phyloP scores from a whole-genome alignment of 805 yeast species.

The Yarrowia sp. region DNA sequence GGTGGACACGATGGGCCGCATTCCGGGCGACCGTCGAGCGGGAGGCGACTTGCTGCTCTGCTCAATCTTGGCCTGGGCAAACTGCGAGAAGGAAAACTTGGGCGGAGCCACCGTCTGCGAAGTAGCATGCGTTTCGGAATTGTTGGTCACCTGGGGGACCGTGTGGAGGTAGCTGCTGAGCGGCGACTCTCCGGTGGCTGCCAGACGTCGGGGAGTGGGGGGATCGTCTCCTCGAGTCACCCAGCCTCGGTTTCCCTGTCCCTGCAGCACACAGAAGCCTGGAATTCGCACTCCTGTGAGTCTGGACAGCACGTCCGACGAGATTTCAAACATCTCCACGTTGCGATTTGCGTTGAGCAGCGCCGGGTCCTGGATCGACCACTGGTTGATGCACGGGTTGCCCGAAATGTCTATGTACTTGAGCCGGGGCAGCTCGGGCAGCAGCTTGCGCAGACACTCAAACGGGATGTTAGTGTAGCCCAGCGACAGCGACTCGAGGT shows the following conservation, averaged over 20 bases:
- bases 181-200: slow-evolving; percentile 38
- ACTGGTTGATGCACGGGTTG: slow-evolving; percentile 62
- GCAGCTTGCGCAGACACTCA: slow-evolving; percentile 44
- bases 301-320: slow-evolving; percentile 45
- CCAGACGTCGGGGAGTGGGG: slow-evolving; percentile 24
- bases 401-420: slow-evolving; percentile 72
- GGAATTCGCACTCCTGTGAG: slow-evolving; percentile 48
- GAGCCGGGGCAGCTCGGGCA: slow-evolving; percentile 49
- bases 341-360: slow-evolving; percentile 56
- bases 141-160: slow-evolving; percentile 36
- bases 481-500: slow-evolving; percentile 48
- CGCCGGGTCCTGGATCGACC: slow-evolving; percentile 59
- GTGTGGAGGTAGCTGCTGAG: slow-evolving; percentile 10
- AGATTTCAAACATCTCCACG: slow-evolving; percentile 70
- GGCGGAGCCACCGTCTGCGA: not conserved
- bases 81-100: slow-evolving; percentile 36
- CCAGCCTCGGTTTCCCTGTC: slow-evolving; percentile 84
- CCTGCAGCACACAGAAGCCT: slow-evolving; percentile 51
- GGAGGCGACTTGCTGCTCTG: slow-evolving; percentile 30
- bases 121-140: slow-evolving; percentile 3
- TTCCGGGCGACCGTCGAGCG: slow-evolving; percentile 16
- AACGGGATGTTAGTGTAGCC: slow-evolving; percentile 47
- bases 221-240: slow-evolving; percentile 53
- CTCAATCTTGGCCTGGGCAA: slow-evolving; percentile 23
- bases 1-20: slow-evolving; percentile 29